A percentile compares a stretch with the other conserved stretches of the same genome.
Conservation (phyloP, 495 filamentous ascomycete genomes). For the Neurospora intermedia region DNA sequence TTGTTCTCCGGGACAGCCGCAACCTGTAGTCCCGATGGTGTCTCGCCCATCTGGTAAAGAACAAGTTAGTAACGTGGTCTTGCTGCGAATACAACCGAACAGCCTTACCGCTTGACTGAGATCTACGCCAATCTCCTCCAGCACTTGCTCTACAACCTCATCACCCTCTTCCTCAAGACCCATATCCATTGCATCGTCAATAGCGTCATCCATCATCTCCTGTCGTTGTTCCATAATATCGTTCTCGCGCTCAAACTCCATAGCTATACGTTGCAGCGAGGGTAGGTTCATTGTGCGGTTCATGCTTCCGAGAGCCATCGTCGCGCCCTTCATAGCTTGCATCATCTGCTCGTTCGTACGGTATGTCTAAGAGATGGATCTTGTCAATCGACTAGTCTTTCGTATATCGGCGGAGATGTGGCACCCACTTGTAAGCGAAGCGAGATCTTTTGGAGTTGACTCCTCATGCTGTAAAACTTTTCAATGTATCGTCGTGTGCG, state of each 20-base stretch:
- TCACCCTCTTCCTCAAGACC: constrained; percentile 87
- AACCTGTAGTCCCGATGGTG: constrained; percentile 57
- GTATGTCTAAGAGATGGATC: constrained; percentile 54
- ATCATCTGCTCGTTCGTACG: constrained; percentile 99
- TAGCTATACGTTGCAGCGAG: constrained; percentile 87
- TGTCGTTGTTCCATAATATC: constrained; percentile 98
- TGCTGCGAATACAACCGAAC: background rate
- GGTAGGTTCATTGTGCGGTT: constrained; percentile 96
- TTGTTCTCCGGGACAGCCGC: constrained; percentile 48
- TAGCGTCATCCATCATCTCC: constrained; percentile 99
- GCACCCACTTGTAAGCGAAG: constrained; percentile 76
- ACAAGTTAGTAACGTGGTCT: constrained; percentile 10
- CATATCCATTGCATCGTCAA: constrained; percentile 92
- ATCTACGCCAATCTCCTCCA: constrained; percentile 96
- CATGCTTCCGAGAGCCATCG: constrained; percentile 85
- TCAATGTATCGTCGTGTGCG: constrained; percentile 89
- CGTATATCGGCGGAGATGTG: background rate
- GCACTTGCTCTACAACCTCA: constrained; percentile 88
- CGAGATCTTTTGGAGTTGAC: constrained; percentile 89
- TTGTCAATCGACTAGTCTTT: background rate
- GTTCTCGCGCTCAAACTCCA: constrained; percentile 98
- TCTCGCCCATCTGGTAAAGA: constrained; percentile 58
- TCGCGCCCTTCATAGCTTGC: constrained; percentile 98
- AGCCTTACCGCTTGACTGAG: constrained; percentile 69
- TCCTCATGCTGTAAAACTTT: constrained; percentile 97